Evolutionary conservation across 2,329 filamentous ascomycete species (phyloP).

Genomic region (Trichoderma gracile): DNA sequence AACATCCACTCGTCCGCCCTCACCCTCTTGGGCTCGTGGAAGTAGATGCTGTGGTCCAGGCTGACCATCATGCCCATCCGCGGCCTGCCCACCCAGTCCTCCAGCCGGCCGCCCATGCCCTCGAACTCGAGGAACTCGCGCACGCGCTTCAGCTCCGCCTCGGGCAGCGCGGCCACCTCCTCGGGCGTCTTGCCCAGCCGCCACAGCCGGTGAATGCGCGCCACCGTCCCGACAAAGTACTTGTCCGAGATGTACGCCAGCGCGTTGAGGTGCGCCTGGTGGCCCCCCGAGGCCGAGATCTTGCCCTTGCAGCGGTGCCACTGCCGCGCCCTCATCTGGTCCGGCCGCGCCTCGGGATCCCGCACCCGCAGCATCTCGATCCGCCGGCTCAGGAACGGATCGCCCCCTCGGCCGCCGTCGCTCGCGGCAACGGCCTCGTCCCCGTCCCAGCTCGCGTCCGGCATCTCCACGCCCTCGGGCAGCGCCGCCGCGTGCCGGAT

Average conservation of each 20-base stretch:
- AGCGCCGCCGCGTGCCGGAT: conserved; percentile 67
- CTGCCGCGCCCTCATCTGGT: conserved; percentile 67
- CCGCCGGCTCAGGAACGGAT: conserved; percentile 50
- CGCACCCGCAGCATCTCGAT: conserved; percentile 43
- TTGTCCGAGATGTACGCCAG: conserved; percentile 91
- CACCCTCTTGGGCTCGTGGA: conserved; percentile 61
- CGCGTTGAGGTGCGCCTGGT: conserved; percentile 79
- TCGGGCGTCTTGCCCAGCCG: conserved; percentile 61
- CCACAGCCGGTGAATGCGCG: conserved; percentile 78
- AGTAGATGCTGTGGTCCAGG: conserved; percentile 73
- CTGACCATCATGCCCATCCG: conserved; percentile 83
- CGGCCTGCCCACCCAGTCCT: conserved; percentile 54
- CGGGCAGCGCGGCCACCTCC: conserved; percentile 54
- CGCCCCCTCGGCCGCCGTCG: conserved; percentile 48
- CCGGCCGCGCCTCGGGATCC: conserved; percentile 47
- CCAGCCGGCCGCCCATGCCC: conserved; percentile 43
- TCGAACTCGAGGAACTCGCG: conserved; percentile 46
- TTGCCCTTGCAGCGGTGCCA: conserved; percentile 75
- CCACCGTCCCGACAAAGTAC: conserved; percentile 89
- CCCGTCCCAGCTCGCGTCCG: conserved; percentile 44
- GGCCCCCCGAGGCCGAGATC: conserved; percentile 72
- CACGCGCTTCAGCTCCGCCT: conserved; percentile 43
- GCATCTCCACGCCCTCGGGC: conserved; percentile 47
- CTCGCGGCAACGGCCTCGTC: conserved; percentile 41
- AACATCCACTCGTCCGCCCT: conserved; percentile 75